These are phyloP conservation scores for Obelidium mucronatum DNA, from an alignment of 192 early-diverging fungal genomes.

Conservation along the genomic window DNA sequence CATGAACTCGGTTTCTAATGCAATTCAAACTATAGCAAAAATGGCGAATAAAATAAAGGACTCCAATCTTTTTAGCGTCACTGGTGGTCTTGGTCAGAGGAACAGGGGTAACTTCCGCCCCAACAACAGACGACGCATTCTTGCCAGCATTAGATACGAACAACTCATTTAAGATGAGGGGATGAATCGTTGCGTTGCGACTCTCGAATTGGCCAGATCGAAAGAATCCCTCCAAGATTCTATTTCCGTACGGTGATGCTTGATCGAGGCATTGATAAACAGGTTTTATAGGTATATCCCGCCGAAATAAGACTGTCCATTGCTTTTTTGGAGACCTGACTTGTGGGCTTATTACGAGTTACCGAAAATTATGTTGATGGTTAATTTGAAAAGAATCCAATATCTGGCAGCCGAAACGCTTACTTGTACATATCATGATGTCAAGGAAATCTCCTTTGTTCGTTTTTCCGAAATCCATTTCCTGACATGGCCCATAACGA, in stretches of 20 bases:
- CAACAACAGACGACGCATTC: background rate
- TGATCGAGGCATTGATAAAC: constrained; percentile 5
- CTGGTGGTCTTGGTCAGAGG: no score
- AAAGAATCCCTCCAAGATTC: constrained; percentile 1
- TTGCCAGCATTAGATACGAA: background rate
- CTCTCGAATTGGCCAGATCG: background rate
- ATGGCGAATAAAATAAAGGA: no score
- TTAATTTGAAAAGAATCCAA: no score
- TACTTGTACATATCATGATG: no score
- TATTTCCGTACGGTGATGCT: background rate
- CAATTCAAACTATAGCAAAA: no score
- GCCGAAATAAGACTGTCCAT: background rate
- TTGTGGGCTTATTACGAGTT: no score
- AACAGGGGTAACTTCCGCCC: background rate
- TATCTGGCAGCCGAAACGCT: no score
- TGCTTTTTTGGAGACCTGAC: background rate
- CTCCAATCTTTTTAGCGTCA: no score
- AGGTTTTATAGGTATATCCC: background rate
- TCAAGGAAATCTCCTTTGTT: no score
- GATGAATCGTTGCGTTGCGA: background rate
- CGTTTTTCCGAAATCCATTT: background rate
- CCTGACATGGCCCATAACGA: background rate
- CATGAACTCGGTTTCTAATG: no score
- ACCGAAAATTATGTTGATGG: no score
- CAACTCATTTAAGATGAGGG: no score